phyloP scores from a whole-genome alignment of 306 rosid species.

The Aeschynomene evenia region DNA sequence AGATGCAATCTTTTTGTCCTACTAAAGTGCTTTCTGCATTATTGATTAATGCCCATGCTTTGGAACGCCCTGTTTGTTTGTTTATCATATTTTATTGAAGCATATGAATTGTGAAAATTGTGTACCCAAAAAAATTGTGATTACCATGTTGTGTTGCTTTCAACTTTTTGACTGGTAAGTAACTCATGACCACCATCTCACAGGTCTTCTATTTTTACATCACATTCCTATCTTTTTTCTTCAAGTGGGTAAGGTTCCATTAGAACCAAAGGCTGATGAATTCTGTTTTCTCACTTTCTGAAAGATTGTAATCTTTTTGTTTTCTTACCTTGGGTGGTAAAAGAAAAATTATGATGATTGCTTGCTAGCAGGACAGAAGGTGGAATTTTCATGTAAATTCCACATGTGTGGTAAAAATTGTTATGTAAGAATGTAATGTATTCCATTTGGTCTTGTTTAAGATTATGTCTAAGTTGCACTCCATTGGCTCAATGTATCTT shows the following conservation, averaged over 20 bases:
- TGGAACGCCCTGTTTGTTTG: not conserved
- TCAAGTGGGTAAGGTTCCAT: conserved; percentile 8
- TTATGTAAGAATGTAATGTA: not conserved
- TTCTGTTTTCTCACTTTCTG: conserved; percentile 20
- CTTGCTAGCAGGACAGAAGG: not conserved
- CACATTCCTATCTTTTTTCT: not conserved
- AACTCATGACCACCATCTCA: not conserved
- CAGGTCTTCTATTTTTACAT: conserved; percentile 16
- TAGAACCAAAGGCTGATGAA: not conserved
- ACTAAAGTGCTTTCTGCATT: not conserved
- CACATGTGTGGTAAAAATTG: conserved; percentile 8
- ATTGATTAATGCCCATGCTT: conserved; percentile 1
- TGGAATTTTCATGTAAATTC: not conserved
- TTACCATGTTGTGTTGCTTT: conserved; percentile 3
- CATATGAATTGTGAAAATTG: not conserved
- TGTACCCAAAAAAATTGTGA: not conserved
- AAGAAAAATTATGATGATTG: not conserved
- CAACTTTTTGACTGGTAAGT: conserved; percentile 2
- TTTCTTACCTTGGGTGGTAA: not conserved
- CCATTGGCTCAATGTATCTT: conserved; percentile 26
- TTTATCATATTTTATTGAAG: not conserved
- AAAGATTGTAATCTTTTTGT: not conserved
- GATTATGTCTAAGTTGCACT: not conserved
- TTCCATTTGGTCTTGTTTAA: not conserved
- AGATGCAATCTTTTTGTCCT: not conserved